Conservation (phyloP, 345 rosid genomes). For the Eucalyptus guilfoylei region DNA sequence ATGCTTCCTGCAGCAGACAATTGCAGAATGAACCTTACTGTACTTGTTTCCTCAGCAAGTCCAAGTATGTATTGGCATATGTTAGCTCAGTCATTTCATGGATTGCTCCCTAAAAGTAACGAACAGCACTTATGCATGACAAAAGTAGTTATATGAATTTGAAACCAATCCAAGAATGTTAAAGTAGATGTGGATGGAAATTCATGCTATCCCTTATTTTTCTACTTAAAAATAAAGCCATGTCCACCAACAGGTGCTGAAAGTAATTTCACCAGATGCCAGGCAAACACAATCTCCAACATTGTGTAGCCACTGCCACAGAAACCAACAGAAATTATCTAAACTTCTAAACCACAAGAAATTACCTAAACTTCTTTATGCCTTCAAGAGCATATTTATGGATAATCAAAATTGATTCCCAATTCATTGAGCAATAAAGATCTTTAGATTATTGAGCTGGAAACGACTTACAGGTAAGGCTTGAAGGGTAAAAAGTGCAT, state of each 20-base stretch:
- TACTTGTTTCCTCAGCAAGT: not conserved
- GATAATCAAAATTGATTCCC: not conserved
- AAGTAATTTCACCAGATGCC: not conserved
- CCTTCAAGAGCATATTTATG: not conserved
- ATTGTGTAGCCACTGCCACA: not conserved
- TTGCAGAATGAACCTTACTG: not conserved
- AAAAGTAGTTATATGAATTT: not conserved
- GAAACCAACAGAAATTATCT: not conserved
- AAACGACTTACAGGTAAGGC: slow-evolving; percentile 72
- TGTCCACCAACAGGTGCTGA: not conserved
- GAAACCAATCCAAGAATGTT: not conserved
- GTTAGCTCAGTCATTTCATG: not conserved
- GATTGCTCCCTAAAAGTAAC: not conserved
- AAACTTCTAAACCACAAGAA: not conserved
- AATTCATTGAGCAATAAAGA: not conserved
- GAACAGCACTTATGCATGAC: not conserved
- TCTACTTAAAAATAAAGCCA: not conserved
- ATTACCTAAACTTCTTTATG: not conserved
- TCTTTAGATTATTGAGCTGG: not conserved
- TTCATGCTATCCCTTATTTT: not conserved
- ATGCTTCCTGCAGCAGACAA: slow-evolving; percentile 39
- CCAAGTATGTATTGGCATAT: not conserved
- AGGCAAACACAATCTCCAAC: not conserved
- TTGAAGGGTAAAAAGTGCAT: slow-evolving; percentile 57
- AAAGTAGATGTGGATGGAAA: not conserved